Conservation (phyloP, 2,329 filamentous ascomycete species). For the Clarireedia hainanense region DNA sequence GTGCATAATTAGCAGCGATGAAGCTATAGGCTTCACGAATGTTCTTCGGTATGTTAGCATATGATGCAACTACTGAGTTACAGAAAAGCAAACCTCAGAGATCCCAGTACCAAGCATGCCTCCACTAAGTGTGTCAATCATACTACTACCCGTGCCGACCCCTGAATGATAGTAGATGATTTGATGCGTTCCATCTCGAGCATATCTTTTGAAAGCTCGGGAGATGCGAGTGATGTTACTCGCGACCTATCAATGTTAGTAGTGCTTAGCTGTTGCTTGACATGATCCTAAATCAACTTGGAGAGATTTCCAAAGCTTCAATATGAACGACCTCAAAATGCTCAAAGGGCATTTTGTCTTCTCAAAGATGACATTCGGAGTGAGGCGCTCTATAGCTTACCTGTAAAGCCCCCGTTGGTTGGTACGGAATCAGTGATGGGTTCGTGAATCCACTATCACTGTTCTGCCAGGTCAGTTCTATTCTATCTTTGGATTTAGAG, state of each 20-base stretch:
- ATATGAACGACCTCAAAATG: neutral
- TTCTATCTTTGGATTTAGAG: conserved; percentile 3
- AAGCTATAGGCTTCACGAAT: conserved; percentile 43
- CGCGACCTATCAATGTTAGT: conserved; percentile 41
- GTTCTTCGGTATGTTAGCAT: conserved; percentile 35
- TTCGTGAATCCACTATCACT: conserved; percentile 26
- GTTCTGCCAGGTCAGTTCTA: neutral
- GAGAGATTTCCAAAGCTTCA: no score
- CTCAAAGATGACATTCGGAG: neutral
- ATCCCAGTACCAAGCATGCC: conserved; percentile 49
- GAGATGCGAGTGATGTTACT: conserved; percentile 53
- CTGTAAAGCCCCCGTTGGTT: conserved; percentile 45
- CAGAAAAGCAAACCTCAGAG: conserved; percentile 20
- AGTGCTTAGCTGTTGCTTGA: neutral
- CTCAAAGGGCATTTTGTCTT: neutral
- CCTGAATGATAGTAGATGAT: conserved; percentile 55
- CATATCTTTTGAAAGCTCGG: conserved; percentile 45
- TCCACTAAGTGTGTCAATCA: conserved; percentile 43
- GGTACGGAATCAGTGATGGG: conserved; percentile 39
- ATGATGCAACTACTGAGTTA: neutral
- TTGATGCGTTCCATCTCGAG: conserved; percentile 43
- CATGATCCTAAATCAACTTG: neutral
- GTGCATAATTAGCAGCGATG: conserved; percentile 34
- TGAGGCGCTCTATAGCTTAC: neutral
- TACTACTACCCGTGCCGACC: conserved; percentile 45